Conservation (phyloP, 2,329 filamentous ascomycete species). For the Botrytis medusae region DNA sequence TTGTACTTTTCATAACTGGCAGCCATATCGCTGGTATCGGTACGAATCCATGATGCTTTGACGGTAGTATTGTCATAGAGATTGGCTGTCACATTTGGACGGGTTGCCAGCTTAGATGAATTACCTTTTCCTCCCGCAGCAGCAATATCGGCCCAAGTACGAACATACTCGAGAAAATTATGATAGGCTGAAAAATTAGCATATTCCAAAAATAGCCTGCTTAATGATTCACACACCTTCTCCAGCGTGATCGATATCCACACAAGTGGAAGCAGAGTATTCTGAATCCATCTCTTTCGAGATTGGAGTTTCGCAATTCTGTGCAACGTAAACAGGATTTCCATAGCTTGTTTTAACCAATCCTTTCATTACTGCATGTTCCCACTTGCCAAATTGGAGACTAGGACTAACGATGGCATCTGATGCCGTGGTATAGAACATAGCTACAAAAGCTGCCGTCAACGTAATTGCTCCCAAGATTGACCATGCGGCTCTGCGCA, state of each 20-base stretch:
- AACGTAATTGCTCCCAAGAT: constrained; percentile 65
- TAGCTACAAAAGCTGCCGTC: constrained; percentile 62
- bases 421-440: constrained; percentile 75
- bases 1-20: constrained; percentile 49
- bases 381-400: constrained; percentile 57
- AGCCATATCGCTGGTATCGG: constrained; percentile 52
- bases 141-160: constrained; percentile 53
- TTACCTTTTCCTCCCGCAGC: constrained; percentile 45
- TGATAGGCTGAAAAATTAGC: constrained; percentile 52
- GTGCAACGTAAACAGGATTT: constrained; percentile 56
- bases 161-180: constrained; percentile 63
- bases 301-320: constrained; percentile 63
- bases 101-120: constrained; percentile 43
- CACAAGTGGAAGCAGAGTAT: constrained; percentile 55
- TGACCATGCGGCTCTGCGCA: constrained; percentile 63
- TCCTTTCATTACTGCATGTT: constrained; percentile 52
- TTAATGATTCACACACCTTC: constrained; percentile 45
- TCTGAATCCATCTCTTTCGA: constrained; percentile 42
- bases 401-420: constrained; percentile 74
- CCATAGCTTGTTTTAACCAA: constrained; percentile 62
- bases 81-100: constrained; percentile 62
- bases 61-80: constrained; percentile 74
- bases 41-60: constrained; percentile 66
- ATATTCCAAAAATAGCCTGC: background rate
- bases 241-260: constrained; percentile 68